Evolutionary conservation across 2,329 filamentous ascomycete species (phyloP).

Genomic region (Lecanosticta acicola): DNA sequence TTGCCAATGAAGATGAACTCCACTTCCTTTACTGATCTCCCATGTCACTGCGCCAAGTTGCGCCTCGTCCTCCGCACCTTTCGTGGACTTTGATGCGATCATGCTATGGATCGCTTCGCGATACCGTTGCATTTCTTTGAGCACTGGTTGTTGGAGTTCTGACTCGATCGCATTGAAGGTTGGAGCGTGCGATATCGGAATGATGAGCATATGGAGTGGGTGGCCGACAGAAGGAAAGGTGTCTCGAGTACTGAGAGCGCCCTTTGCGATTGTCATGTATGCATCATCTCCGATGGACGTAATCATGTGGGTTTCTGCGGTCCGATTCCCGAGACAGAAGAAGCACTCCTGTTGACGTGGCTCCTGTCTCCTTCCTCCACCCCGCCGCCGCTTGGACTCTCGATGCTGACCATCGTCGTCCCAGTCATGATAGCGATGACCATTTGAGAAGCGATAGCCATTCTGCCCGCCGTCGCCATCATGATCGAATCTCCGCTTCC

Average conservation of each 20-base stretch:
- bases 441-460: constrained; percentile 48
- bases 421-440: constrained; percentile 35
- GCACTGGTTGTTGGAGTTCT: constrained; percentile 55
- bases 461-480: constrained; percentile 17
- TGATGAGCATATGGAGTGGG: constrained; percentile 83
- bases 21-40: constrained; percentile 77
- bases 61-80: constrained; percentile 37
- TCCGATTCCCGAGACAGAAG: constrained; percentile 88
- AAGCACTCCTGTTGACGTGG: constrained; percentile 70
- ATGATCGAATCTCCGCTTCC: constrained; percentile 47
- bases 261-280: constrained; percentile 89
- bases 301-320: constrained; percentile 79
- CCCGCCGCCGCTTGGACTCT: constrained; percentile 9
- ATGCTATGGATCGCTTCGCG: constrained; percentile 71
- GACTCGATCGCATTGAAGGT: constrained; percentile 64
- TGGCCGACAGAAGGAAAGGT: constrained; percentile 71
- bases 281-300: constrained; percentile 80
- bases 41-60: constrained; percentile 80
- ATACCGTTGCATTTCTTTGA: constrained; percentile 78
- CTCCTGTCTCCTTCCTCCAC: constrained; percentile 31
- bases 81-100: constrained; percentile 45
- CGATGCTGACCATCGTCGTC: constrained; percentile 15
- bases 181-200: constrained; percentile 75
- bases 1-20: constrained; percentile 93
- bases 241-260: constrained; percentile 66